Base-by-base conservation (phyloP, 176 grass and related monocot species). In the Cymbopogon citratus region DNA sequence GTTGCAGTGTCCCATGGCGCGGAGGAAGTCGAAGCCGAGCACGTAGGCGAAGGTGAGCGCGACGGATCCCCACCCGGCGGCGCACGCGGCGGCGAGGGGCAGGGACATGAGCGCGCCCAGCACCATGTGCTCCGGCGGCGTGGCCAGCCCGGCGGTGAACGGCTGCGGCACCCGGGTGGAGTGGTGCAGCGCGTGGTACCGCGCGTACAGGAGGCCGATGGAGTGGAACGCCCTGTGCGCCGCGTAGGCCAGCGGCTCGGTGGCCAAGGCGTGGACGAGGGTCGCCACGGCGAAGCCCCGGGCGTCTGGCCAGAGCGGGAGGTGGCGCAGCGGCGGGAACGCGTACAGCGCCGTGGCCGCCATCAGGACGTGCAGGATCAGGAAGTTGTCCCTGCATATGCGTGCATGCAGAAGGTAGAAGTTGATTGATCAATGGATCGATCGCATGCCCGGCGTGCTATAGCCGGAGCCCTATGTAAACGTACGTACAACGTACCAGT, bases 1-100 rank as follows among this genome's bases (percentile, higher is more conserved):
- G 59, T 98, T 98, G 82, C 96, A 88, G 81, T 88, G 84, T 0
- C 96, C 96, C 92, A 98, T 90, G 83, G 79, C 89, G 67, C 92
- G 69, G 73, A 98, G 73, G 79, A 68, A 80, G 87, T 98, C 96
- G 87, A 93, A 95, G 0, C n/a, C 28, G 5, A 95, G 79, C 23
- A 85, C 79, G 65, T 98, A 90, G 27, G 4, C 87, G 75, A 91
- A 98, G 29, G 92, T 43, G 23, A 98, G 76, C 31, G 73, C 90
- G 3, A 39, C 59, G 9, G 96, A 95, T 4, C 82, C 87, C 52
- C 13, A 2, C 2, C 96, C 96, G 7, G 74, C 63, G 21, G 83
- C 66, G 81, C 63, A 88, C 1, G 87, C 85, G 0, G 73, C 89
- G 0, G 91, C 71, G 7, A 98, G 79, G 5, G 96, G 96, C 60